Base-by-base conservation (phyloP, 78 protist genomes). In the Speleostelium caveatum region DNA sequence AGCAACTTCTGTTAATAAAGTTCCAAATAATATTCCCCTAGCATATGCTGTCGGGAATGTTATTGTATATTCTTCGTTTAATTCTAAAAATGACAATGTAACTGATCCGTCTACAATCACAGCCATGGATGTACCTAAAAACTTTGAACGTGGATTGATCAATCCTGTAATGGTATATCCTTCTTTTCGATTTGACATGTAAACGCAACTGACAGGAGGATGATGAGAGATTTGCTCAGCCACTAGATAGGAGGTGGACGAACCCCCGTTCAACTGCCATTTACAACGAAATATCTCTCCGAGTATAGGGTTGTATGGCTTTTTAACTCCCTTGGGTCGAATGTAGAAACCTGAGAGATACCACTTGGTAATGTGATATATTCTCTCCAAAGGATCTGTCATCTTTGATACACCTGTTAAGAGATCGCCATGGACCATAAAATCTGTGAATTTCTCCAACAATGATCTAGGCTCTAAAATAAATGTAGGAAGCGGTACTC, bases 261-360 rank as follows among this genome's bases (percentile, higher is more conserved):
- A 75, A 59, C 68, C 53, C 6, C 10, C 10, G 10, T 45, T 45
- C 19, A 86, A 73, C 26, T 88, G 72, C 94, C 95, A 96, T n/a
- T 14, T 24, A 30, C 95, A 89, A 16, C 94, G 73, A 86, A 95
- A 98, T 26, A 67, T 62, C 65, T 98, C 99, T 1, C 99, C 99
- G 14, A 98, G 88, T 19, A 96, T 75, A 3, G 99, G 98, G 68
- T 98, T 98, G 86, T 98, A 98, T 28, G 99, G 99, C 79, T 98
- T 98, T 68, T 96, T 95, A 30, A 95, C 95, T 1, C 96, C 98
- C 75, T 95, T 87, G 4, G 97, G 96, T 32, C 42, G 73, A 55
- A 86, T 45, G 39, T 94, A 89, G 80, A 93, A 98, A 2, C 98
- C 98, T 0, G 97, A 78, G n/a, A 98, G 66, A 45, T 93, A 97